These are phyloP conservation scores for Balakata baccata DNA, from an alignment of 345 rosid species.

Conservation along the genomic window DNA sequence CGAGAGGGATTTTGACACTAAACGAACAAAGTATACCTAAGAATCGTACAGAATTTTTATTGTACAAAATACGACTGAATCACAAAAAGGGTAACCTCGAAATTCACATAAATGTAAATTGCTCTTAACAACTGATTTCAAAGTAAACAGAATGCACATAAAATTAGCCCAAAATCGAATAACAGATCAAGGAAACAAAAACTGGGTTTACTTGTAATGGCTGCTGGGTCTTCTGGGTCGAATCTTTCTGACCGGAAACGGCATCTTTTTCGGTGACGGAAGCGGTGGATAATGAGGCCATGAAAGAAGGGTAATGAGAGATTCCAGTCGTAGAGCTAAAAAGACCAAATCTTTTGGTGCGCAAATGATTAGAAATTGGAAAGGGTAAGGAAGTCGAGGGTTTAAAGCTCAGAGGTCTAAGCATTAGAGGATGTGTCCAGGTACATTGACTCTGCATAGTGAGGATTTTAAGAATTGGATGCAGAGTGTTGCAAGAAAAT, in stretches of 20 bases:
- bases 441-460: slow-evolving; percentile 32
- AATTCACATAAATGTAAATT: not conserved
- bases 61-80: not conserved
- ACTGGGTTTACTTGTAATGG: slow-evolving; percentile 37
- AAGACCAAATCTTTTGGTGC: not conserved
- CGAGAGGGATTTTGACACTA: not conserved
- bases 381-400: slow-evolving; percentile 12
- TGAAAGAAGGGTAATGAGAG: slow-evolving; percentile 14
- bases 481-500: too few species aligned
- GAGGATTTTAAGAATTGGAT: too few species aligned
- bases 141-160: too few species aligned
- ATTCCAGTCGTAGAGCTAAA: not conserved
- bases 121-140: not conserved
- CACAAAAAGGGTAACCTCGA: not conserved
- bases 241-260: slow-evolving; percentile 23
- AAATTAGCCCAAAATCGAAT: not conserved
- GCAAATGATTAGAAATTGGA: slow-evolving; percentile 14
- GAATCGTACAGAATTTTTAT: too few species aligned
- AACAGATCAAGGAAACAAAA: not conserved
- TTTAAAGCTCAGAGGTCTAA: slow-evolving; percentile 20
- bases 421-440: slow-evolving; percentile 38
- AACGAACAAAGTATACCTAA: not conserved
- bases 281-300: slow-evolving; percentile 38
- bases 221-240: slow-evolving; percentile 21
- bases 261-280: slow-evolving; percentile 22